Base-by-base conservation (phyloP, 306 rosid genomes). In the Crotalaria pallida region DNA sequence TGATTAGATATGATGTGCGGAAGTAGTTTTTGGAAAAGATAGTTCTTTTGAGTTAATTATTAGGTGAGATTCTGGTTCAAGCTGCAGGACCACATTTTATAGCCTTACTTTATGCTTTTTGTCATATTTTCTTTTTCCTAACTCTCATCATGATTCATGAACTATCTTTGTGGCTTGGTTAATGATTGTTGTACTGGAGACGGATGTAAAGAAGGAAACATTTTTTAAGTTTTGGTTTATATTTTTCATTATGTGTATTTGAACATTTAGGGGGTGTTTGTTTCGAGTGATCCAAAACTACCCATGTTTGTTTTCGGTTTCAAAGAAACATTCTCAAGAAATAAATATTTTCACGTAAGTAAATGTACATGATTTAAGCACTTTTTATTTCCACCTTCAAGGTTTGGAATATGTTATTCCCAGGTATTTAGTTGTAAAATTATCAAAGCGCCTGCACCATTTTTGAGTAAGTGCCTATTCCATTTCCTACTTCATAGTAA, bases 81-180 rank as follows among this genome's bases (percentile, higher is more conserved):
- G 40, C 69, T 56, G 63, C 74, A 71, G 63, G 73, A 65, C 69
- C 77, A 57, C 69, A 64, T 45, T 36, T 63, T 26, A 2, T 26
- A 26, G 29, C 29, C 21, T 48, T 55, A 34, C 40, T 9, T 65
- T 10, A 49, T 48, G 65, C 74, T 34, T 71, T 43, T 58, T 77
- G 48, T 53, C 47, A 6, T 24, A 7, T 18, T 33, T 13, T 24
- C 41, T 15, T 15, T 51, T 43, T 33, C 6, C 16, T 3, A 40
- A 49, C 50, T 19, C 50, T 69, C 72, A 63, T 70, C 51, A 44
- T 70, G 34, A 45, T 53, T 70, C 51, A 44, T 70, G 34, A 45
- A 45, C 73, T 31, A 13, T n/a, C n/a, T n/a, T n/a, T 44, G 38
- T 71, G 21, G 41, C 36, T 24, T 24, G 23, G 38, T 21, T 8